Evolutionary conservation across 495 filamentous ascomycete species (phyloP), one percentile per base, ranked within the genome.

Genomic region (Delitschia confertaspora): DNA sequence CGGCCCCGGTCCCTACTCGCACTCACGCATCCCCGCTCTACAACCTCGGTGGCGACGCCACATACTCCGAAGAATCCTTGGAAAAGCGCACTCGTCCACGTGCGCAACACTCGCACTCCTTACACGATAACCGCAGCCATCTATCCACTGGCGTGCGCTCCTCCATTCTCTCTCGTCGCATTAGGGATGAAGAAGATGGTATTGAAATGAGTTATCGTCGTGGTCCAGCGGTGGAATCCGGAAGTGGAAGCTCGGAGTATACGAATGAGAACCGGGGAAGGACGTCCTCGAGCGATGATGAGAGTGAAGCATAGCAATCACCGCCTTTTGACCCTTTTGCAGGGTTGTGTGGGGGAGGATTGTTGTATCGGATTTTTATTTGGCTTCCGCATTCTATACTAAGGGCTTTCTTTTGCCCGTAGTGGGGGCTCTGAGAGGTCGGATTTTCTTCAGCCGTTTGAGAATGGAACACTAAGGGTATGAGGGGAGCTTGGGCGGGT

Each of bases 351-450:
- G 51, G 49, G 20, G 38, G 42, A 17, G 42, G 30, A 3, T 30
- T 38, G 11, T 32, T 37, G 13, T 49, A 54, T 39, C 38, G 21
- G 17, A 5, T 27, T 10, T 33, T 45, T 22, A 9, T 33, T 29
- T 49, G 40, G 51, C 46, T 55, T 10, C 51, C 51, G 23, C 33
- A 49, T 41, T 45, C 38, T 14, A 36, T 45, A 33, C 21, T 55
- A 19, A 30, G 23, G 39, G 33, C 51, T 18, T 55, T 39, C 18
- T 55, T 55, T 33, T 55, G 51, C 43, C 51, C 44, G 21, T 32
- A 31, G n/a, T n/a, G n/a, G n/a, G n/a, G n/a, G n/a, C n/a, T n/a
- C n/a, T n/a, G n/a, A n/a, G n/a, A n/a, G n/a, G n/a, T n/a, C n/a
- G n/a, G n/a, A n/a, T n/a, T n/a, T n/a, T n/a, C n/a, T n/a, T n/a